Evolutionary conservation across 495 filamentous ascomycete species (phyloP).

Genomic region (Penicillium goetzii): DNA sequence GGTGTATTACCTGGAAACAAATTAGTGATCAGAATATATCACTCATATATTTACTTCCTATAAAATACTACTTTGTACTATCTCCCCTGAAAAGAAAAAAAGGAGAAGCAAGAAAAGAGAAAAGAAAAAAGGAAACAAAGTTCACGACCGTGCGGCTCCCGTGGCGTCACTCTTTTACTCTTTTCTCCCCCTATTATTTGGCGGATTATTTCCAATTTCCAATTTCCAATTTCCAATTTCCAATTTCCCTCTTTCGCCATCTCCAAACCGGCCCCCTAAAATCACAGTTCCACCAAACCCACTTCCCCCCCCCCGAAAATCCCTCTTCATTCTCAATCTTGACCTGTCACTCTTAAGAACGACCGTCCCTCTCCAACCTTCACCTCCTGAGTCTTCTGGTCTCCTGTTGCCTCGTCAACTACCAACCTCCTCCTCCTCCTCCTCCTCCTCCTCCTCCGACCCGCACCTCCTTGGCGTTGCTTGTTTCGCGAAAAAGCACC

Average conservation of each 20-base stretch:
- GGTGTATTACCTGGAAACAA: neutral
- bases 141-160: conserved; percentile 3
- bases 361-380: neutral
- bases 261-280: neutral
- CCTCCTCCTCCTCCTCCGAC: conserved; percentile 19
- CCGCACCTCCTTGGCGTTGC: conserved; percentile 38
- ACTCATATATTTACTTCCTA: too few relatives aligned
- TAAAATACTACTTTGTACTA: neutral
- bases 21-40: neutral
- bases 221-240: too few relatives aligned
- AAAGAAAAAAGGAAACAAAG: neutral
- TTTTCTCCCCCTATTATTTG: conserved; percentile 5
- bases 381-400: neutral
- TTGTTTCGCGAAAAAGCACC: conserved; percentile 24
- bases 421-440: conserved; percentile 13
- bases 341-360: neutral
- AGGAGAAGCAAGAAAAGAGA: neutral
- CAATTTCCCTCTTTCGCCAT: too few relatives aligned
- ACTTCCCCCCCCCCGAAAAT: neutral
- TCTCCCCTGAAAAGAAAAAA: neutral
- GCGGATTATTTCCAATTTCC: too few relatives aligned
- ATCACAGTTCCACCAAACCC: neutral
- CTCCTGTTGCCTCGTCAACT: conserved; percentile 38
- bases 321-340: neutral
- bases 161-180: too few relatives aligned